Conservation (phyloP, 2,329 filamentous ascomycete genomes). For the Tolypocladium tropicale region DNA sequence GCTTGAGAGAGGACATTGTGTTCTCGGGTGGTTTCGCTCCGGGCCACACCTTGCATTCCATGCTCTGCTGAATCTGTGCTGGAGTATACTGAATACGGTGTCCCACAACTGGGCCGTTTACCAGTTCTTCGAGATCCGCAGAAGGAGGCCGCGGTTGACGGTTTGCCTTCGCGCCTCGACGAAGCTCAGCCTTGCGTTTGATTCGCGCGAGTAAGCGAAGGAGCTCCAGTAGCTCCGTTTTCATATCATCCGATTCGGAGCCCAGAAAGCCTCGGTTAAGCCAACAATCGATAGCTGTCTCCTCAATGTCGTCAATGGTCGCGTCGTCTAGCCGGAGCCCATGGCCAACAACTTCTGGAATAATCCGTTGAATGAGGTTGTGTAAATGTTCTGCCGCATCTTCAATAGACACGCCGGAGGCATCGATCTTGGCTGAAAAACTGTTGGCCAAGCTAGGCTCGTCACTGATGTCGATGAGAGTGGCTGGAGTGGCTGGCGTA, state of each 20-base stretch:
- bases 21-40: neutral
- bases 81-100: neutral
- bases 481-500: neutral
- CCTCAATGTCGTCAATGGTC: constrained; percentile 11
- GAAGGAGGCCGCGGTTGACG: neutral
- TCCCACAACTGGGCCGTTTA: neutral
- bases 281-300: constrained; percentile 15
- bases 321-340: constrained; percentile 4
- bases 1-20: neutral
- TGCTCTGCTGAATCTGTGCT: neutral
- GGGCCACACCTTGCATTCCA: neutral
- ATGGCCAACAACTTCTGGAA: constrained; percentile 7
- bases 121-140: constrained; percentile 3
- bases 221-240: constrained; percentile 8
- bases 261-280: constrained; percentile 13
- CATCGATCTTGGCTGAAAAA: neutral
- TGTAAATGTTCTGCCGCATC: constrained; percentile 9
- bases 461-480: constrained; percentile 4
- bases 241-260: constrained; percentile 11
- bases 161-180: neutral
- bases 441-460: neutral
- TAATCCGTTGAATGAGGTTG: constrained; percentile 6
- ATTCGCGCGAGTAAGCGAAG: constrained; percentile 12
- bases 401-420: neutral
- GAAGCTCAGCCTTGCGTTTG: constrained; percentile 10